Conservation (phyloP, 1,139 yeast genomes). For the Pichiaceae sp. region DNA sequence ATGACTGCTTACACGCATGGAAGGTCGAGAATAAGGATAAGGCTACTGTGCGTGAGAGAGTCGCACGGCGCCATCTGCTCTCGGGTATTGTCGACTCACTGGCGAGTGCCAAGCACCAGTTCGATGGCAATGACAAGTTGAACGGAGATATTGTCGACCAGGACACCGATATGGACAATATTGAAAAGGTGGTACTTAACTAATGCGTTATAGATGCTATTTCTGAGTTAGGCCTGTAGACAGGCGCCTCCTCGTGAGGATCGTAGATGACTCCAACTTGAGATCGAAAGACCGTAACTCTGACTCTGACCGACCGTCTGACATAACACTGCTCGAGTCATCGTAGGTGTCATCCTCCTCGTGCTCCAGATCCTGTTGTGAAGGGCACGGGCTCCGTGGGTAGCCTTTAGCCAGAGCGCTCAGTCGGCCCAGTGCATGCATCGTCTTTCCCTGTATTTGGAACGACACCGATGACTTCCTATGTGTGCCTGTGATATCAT, state of each 20-base stretch:
- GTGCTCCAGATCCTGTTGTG: slow-evolving; percentile 1
- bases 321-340: slow-evolving; percentile 5
- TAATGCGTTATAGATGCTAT: neutral
- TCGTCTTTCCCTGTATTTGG: slow-evolving; percentile 6
- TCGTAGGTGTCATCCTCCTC: slow-evolving; percentile 6
- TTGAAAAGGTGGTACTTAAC: slow-evolving; percentile 26
- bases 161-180: slow-evolving; percentile 28
- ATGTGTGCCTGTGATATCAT: slow-evolving; percentile 13
- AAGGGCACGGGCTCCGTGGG: slow-evolving; percentile 2
- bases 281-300: slow-evolving; percentile 32
- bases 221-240: slow-evolving; percentile 2
- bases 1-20: slow-evolving; percentile 30
- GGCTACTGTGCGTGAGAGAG: slow-evolving; percentile 41
- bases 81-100: slow-evolving; percentile 54
- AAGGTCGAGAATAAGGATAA: slow-evolving; percentile 34
- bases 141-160: slow-evolving; percentile 54
- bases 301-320: neutral
- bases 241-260: slow-evolving; percentile 45
- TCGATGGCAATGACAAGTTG: slow-evolving; percentile 56
- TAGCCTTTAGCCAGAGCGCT: neutral
- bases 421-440: slow-evolving; percentile 1
- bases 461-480: slow-evolving; percentile 21
- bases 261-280: slow-evolving; percentile 50
- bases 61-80: slow-evolving; percentile 61
- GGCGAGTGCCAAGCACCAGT: slow-evolving; percentile 57